These are phyloP conservation scores for Paraphoma chrysanthemicola DNA, from an alignment of 2,329 filamentous ascomycete species.

Conservation along the genomic window DNA sequence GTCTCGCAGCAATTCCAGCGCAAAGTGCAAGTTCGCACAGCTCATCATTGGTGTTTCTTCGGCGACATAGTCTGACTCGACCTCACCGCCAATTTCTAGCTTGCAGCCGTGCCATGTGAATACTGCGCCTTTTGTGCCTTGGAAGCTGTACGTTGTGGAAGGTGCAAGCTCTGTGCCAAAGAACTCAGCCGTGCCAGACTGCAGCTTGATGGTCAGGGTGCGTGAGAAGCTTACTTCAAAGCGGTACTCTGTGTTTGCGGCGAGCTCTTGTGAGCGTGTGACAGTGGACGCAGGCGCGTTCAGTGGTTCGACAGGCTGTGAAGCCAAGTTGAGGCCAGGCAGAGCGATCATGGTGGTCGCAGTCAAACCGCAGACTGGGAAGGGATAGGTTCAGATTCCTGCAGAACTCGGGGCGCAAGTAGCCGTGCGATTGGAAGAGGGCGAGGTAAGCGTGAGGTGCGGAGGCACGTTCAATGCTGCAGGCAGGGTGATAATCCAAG, in stretches of 20 bases:
- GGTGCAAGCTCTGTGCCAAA: conserved; percentile 93
- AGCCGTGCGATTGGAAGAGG: not conserved
- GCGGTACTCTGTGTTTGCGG: conserved; percentile 55
- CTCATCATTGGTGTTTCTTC: conserved; percentile 83
- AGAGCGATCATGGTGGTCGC: conserved; percentile 45
- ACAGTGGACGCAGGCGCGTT: conserved; percentile 26
- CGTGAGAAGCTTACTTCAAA: conserved; percentile 49
- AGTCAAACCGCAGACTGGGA: not conserved
- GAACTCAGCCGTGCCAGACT: conserved; percentile 85
- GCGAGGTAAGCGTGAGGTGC: too few species aligned
- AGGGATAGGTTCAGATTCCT: too few species aligned
- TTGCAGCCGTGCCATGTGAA: conserved; percentile 92
- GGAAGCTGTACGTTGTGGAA: conserved; percentile 80
- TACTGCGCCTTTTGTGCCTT: conserved; percentile 83
- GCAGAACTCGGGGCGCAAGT: not conserved
- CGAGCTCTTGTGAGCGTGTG: conserved; percentile 50
- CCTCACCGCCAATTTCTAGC: conserved; percentile 77
- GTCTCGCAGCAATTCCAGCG: conserved; percentile 76
- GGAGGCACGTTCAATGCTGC: not conserved
- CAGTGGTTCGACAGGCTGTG: conserved; percentile 36
- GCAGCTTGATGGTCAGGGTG: conserved; percentile 62
- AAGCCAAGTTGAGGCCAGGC: conserved; percentile 54
- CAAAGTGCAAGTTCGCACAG: conserved; percentile 87
- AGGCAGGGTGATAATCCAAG: not conserved
- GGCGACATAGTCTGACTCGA: conserved; percentile 71